A percentile compares a stretch with the other conserved stretches of the same genome.
Conservation (phyloP, 1,284 basidiomycete genomes). For the Austroboletus olivaceoglutinosus region DNA sequence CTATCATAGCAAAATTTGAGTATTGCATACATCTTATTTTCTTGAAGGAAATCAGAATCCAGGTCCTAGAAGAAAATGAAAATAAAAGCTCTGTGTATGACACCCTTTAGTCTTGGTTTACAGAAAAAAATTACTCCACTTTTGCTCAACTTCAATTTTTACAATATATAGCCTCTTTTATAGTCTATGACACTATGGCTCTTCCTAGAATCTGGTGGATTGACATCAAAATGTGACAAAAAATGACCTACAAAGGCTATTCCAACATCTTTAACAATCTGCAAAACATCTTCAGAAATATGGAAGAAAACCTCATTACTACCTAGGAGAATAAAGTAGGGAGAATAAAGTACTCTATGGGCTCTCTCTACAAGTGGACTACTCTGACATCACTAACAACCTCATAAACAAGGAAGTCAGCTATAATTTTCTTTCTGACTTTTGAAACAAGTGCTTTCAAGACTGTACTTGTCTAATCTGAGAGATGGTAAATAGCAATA, state of each 20-base stretch:
- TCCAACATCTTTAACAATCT: too few relatives aligned
- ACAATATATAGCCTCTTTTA: too few relatives aligned
- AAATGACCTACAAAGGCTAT: too few relatives aligned
- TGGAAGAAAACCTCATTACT: too few relatives aligned
- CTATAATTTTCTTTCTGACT: neutral
- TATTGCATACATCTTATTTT: slow-evolving; percentile 18
- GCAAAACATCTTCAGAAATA: too few relatives aligned
- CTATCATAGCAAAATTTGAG: slow-evolving; percentile 12
- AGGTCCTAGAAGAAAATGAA: neutral
- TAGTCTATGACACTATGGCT: too few relatives aligned
- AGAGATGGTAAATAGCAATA: neutral
- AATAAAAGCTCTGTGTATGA: neutral
- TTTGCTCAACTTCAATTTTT: too few relatives aligned
- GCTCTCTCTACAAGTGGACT: too few relatives aligned
- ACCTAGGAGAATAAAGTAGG: too few relatives aligned
- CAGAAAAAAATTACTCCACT: neutral
- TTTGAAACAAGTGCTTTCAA: neutral
- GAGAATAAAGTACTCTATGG: too few relatives aligned
- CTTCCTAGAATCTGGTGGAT: too few relatives aligned
- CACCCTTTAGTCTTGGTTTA: neutral
- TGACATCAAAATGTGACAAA: too few relatives aligned
- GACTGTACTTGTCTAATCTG: neutral
- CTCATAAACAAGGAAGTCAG: slow-evolving; percentile 31
- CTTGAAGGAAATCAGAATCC: slow-evolving; percentile 11
- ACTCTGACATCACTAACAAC: neutral